phyloP scores from a whole-genome alignment of 1,284 basidiomycete genomes.

The Marasmius tenuissimus region DNA sequence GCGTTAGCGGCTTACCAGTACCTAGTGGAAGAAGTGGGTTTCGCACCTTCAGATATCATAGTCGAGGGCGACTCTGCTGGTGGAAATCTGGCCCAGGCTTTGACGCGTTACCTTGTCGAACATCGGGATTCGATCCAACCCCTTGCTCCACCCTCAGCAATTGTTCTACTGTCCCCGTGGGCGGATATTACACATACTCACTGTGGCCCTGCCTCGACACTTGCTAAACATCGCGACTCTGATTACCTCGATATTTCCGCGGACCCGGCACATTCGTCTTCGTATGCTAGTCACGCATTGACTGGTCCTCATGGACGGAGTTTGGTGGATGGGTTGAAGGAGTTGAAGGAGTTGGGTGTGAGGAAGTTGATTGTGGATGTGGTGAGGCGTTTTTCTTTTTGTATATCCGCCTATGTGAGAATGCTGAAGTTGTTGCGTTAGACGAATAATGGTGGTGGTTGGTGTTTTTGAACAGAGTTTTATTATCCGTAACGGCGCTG shows the following conservation, averaged over 20 bases:
- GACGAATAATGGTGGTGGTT: slow-evolving; percentile 62
- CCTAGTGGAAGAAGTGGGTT: slow-evolving; percentile 49
- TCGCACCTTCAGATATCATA: slow-evolving; percentile 57
- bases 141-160: slow-evolving; percentile 44
- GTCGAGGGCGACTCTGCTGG: slow-evolving; percentile 54
- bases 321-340: slow-evolving; percentile 47
- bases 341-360: slow-evolving; percentile 49
- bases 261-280: slow-evolving; percentile 14
- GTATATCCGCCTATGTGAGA: not conserved
- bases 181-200: slow-evolving; percentile 46
- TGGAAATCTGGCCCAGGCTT: slow-evolving; percentile 65
- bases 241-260: slow-evolving; percentile 37
- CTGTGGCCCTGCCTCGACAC: slow-evolving; percentile 30
- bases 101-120: slow-evolving; percentile 51
- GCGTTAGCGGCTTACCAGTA: slow-evolving; percentile 62
- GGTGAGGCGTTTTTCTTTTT: slow-evolving; percentile 33
- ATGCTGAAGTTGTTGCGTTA: slow-evolving; percentile 20
- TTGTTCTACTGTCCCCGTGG: slow-evolving; percentile 64
- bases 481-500: not conserved
- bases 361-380: slow-evolving; percentile 59
- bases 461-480: slow-evolving; percentile 6
- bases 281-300: slow-evolving; percentile 38
- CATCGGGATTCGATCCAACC: slow-evolving; percentile 32
- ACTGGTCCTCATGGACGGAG: slow-evolving; percentile 42
- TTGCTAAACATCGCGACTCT: slow-evolving; percentile 27